A percentile compares a stretch with the other conserved stretches of the same genome.
These are phyloP conservation scores for Pleurotus djamor DNA, from an alignment of 768 basidiomycete genomes.

Conservation along the genomic window DNA sequence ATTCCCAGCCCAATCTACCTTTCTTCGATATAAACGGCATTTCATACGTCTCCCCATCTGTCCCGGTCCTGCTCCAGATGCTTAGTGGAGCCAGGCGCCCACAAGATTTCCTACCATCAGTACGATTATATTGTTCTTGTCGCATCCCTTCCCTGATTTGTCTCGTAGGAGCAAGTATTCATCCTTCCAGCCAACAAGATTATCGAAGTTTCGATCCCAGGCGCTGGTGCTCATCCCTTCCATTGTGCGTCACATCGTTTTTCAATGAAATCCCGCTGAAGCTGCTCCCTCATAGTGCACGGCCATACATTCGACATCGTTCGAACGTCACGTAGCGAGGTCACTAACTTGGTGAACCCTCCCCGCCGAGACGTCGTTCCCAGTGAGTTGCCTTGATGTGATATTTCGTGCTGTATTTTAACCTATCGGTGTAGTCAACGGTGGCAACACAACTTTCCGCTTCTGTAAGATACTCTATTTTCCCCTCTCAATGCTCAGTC, in stretches of 20 bases:
- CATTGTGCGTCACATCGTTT: constrained; percentile 18
- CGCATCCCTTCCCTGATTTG: background rate
- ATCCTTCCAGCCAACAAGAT: constrained; percentile 40
- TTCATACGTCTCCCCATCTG: constrained; percentile 33
- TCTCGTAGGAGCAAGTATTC: constrained; percentile 14
- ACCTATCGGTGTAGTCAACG: constrained; percentile 19
- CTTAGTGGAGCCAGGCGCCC: constrained; percentile 46
- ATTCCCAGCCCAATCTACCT: constrained; percentile 22
- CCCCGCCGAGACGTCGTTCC: constrained; percentile 23
- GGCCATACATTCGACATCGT: constrained; percentile 28
- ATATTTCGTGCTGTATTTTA: too few species aligned
- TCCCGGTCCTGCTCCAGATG: constrained; percentile 52
- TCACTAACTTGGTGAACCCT: constrained; percentile 25
- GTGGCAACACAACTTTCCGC: constrained; percentile 32
- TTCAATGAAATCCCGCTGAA: background rate
- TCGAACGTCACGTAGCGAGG: constrained; percentile 15
- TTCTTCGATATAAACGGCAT: constrained; percentile 29
- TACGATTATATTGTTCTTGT: background rate
- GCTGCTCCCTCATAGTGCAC: constrained; percentile 17
- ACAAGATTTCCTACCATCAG: constrained; percentile 43
- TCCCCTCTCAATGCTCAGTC: background rate
- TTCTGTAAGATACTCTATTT: constrained; percentile 19
- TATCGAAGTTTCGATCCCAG: constrained; percentile 47
- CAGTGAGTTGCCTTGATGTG: constrained; percentile 11
- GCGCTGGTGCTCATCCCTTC: constrained; percentile 33